phyloP scores from a whole-genome alignment of 306 rosid species.

The Mimosa pudica region DNA sequence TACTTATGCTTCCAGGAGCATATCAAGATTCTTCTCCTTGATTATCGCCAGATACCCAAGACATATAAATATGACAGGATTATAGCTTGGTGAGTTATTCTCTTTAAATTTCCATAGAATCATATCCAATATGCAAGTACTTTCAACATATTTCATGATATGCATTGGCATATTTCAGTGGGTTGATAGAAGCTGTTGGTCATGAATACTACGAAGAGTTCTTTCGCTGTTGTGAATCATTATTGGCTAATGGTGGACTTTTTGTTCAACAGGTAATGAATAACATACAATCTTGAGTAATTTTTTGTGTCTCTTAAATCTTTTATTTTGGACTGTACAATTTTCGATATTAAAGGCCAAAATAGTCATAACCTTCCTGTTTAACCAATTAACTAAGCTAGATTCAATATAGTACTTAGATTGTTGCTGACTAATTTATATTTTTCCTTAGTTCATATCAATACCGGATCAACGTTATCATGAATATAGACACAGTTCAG shows the following conservation, averaged over 20 bases:
- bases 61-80: slow-evolving; percentile 71
- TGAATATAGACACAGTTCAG: slow-evolving; percentile 71
- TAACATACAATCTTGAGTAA: neutral
- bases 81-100: slow-evolving; percentile 72
- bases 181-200: slow-evolving; percentile 82
- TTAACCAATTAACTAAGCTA: neutral
- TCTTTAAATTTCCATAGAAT: neutral
- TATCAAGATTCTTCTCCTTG: slow-evolving; percentile 72
- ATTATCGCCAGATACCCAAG: slow-evolving; percentile 76
- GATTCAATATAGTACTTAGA: slow-evolving; percentile 2
- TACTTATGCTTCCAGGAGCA: slow-evolving; percentile 51
- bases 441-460: slow-evolving; percentile 57
- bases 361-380: neutral
- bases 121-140: neutral
- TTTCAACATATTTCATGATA: slow-evolving; percentile 26
- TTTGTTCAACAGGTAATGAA: slow-evolving; percentile 63
- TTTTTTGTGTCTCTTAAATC: neutral
- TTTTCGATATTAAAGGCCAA: neutral
- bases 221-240: slow-evolving; percentile 76
- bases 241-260: slow-evolving; percentile 68
- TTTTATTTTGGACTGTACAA: neutral
- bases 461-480: slow-evolving; percentile 76
- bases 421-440: slow-evolving; percentile 36
- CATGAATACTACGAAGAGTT: slow-evolving; percentile 82
- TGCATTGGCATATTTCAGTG: slow-evolving; percentile 54